phyloP scores from a whole-genome alignment of 371 early-diverging fungal species.

The Mucor velutinosus region DNA sequence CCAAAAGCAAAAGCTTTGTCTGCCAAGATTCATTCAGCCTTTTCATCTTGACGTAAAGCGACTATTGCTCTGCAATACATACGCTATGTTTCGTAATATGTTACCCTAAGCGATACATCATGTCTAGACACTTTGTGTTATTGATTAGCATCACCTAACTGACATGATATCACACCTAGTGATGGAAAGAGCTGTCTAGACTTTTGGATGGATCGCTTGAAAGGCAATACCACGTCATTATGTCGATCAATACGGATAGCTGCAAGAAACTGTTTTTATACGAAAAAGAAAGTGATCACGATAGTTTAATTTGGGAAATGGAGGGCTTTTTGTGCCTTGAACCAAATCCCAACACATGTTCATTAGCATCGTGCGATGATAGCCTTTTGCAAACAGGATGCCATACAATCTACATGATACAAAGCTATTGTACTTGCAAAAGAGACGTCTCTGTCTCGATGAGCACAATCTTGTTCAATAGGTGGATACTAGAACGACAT shows the following conservation, averaged over 20 bases:
- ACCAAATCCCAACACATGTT: not conserved
- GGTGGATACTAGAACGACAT: not conserved
- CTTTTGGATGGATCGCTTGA: not conserved
- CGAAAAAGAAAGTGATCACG: not conserved
- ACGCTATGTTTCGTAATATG: not conserved
- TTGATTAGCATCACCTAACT: not conserved
- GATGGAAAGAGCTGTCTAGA: not conserved
- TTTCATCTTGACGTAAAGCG: not conserved
- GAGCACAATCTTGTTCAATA: not conserved
- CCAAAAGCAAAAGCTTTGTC: not conserved
- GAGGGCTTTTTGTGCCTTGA: not conserved
- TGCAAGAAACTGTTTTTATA: not conserved
- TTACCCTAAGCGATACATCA: not conserved
- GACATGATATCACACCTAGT: not conserved
- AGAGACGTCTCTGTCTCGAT: too few species aligned
- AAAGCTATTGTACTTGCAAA: too few species aligned
- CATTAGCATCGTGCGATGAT: not conserved
- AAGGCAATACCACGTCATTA: not conserved
- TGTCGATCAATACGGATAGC: not conserved
- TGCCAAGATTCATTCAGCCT: not conserved
- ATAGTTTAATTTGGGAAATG: not conserved
- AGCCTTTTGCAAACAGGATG: too few species aligned
- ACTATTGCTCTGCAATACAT: not conserved
- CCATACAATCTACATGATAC: too few species aligned
- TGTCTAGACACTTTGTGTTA: not conserved